Conservation (phyloP, 23 red algal genomes). For the Gracilaria domingensis region DNA sequence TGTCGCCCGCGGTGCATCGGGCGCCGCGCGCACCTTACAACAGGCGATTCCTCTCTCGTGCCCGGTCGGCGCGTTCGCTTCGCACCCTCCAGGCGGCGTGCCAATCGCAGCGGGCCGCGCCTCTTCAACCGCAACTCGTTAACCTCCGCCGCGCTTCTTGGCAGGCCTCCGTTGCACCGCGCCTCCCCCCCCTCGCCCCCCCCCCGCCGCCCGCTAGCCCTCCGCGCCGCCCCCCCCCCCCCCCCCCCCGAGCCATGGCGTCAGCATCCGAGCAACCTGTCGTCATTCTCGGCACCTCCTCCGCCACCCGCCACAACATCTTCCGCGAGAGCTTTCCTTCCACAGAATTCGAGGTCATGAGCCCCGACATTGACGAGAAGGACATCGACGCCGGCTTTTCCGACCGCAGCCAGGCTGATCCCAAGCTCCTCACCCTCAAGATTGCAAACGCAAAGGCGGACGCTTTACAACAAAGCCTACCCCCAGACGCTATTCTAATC, state of each 20-base stretch:
- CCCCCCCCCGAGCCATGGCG: constrained; percentile 19
- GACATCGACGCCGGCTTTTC: constrained; percentile 35
- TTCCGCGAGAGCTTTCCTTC: constrained; percentile 27
- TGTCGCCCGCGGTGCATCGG: background rate
- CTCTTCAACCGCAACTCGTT: background rate
- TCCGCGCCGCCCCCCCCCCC: background rate
- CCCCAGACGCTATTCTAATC: constrained; percentile 44
- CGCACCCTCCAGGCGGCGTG: background rate
- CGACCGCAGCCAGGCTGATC: constrained; percentile 33
- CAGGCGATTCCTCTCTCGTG: constrained; percentile 6
- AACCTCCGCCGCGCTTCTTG: background rate
- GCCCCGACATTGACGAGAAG: constrained; percentile 63
- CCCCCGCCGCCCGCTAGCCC: background rate
- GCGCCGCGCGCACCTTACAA: background rate
- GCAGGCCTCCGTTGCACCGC: background rate
- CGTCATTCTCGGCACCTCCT: constrained; percentile 66
- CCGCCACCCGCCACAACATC: constrained; percentile 41
- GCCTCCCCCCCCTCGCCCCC: background rate
- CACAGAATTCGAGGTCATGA: constrained; percentile 15
- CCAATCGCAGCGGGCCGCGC: background rate
- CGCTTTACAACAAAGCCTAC: constrained; percentile 23
- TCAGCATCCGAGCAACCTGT: constrained; percentile 18
- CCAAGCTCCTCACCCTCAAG: constrained; percentile 27
- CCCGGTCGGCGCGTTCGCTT: background rate
- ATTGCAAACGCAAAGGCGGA: constrained; percentile 66